Evolutionary conservation across 176 grass and related monocot genomes (phyloP).

Genomic region (Carex kokanica): DNA sequence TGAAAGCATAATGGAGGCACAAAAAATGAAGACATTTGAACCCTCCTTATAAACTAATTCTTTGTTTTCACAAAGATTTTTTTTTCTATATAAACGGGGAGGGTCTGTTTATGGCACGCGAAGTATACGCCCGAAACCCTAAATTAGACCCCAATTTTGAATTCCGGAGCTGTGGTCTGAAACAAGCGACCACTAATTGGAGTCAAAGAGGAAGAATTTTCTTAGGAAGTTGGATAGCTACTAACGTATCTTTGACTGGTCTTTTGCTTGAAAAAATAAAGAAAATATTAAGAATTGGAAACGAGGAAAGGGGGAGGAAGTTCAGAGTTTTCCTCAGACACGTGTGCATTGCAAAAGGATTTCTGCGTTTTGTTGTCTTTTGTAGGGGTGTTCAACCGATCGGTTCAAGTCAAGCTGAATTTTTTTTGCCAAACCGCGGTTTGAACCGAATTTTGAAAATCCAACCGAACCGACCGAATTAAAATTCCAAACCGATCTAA

Average conservation of each 20-base stretch:
- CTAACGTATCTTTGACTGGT: neutral
- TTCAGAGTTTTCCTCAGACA: no score
- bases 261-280: neutral
- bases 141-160: neutral
- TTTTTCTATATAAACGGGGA: neutral
- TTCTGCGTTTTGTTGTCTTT: no score
- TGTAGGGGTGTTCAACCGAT: no score
- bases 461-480: no score
- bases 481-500: no score
- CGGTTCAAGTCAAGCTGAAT: no score
- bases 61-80: neutral
- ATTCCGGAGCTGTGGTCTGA: neutral
- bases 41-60: no score
- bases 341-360: no score
- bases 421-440: no score
- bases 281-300: neutral
- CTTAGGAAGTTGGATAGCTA: slow-evolving; percentile 1
- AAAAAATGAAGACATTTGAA: no score
- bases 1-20: no score
- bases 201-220: neutral
- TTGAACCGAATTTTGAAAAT: no score
- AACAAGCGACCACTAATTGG: neutral
- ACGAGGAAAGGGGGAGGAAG: neutral
- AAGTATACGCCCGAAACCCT: neutral
- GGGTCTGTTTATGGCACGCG: neutral